Percentiles rank a stretch among this genome's conserved stretches.
These are phyloP conservation scores for Coffea humblotiana DNA, from an alignment of 305 asterid species.

Conservation along the genomic window DNA sequence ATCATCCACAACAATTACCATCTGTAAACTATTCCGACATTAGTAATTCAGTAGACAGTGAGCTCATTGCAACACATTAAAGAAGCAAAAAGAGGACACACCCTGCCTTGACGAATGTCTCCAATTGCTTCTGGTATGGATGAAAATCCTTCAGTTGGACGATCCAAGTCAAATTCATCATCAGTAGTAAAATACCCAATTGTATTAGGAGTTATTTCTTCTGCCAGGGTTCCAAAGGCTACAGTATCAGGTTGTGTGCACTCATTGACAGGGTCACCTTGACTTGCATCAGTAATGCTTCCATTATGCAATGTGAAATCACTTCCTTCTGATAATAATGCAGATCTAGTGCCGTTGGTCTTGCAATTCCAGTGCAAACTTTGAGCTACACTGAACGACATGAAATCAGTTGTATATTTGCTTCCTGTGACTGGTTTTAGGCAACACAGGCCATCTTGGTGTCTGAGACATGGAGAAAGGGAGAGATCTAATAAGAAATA, in stretches of 20 bases:
- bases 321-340: constrained; percentile 15
- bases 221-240: constrained; percentile 57
- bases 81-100: constrained; percentile 28
- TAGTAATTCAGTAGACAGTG: neutral
- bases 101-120: constrained; percentile 88
- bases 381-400: constrained; percentile 4
- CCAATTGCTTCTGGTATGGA: constrained; percentile 74
- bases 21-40: constrained; percentile 15
- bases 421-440: neutral
- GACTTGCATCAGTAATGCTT: constrained; percentile 12
- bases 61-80: neutral
- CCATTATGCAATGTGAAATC: constrained; percentile 12
- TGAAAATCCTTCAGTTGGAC: constrained; percentile 75
- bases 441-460: constrained; percentile 8
- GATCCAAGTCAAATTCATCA: constrained; percentile 69
- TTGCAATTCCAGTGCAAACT: constrained; percentile 9
- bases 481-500: neutral
- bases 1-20: constrained; percentile 44
- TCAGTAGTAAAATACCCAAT: constrained; percentile 47
- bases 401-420: constrained; percentile 5
- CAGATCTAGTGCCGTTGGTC: constrained; percentile 10
- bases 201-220: constrained; percentile 55
- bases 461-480: neutral
- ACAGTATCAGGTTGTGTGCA: constrained; percentile 39
- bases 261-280: constrained; percentile 13